A percentile compares a stretch with the other conserved stretches of the same genome.
phyloP scores from a whole-genome alignment of 768 basidiomycete genomes.

The Calocybe gangraenosa region DNA sequence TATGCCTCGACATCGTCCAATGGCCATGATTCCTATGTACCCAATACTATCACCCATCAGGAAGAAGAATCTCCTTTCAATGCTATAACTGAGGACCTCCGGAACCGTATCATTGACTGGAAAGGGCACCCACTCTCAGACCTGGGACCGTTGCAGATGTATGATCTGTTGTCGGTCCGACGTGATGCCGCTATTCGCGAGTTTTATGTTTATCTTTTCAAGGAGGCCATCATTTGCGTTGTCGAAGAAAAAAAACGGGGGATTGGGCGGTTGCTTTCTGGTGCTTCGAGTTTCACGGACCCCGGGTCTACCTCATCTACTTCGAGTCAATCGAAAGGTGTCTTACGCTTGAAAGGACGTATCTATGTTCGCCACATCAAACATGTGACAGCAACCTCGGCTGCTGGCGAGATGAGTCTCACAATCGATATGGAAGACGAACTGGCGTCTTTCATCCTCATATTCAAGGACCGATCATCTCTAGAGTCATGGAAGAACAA shows the following conservation, averaged over 20 bases:
- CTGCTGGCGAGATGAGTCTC: conserved; percentile 81
- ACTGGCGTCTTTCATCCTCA: conserved; percentile 91
- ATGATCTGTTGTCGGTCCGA: conserved; percentile 85
- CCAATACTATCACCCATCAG: conserved; percentile 32
- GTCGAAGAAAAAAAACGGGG: conserved; percentile 91
- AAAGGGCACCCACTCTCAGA: conserved; percentile 90
- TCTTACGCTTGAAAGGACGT: conserved; percentile 87
- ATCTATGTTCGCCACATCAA: conserved; percentile 96
- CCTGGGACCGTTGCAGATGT: conserved; percentile 87
- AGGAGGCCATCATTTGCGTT: conserved; percentile 98
- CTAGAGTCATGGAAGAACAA: conserved; percentile 87
- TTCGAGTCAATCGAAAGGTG: conserved; percentile 50
- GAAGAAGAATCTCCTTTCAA: conserved; percentile 77
- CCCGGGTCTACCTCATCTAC: conserved; percentile 37
- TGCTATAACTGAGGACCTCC: conserved; percentile 84
- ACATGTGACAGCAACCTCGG: conserved; percentile 76
- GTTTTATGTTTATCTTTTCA: conserved; percentile 96
- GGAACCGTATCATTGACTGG: conserved; percentile 92
- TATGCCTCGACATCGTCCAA: conserved; percentile 27
- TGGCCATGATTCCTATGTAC: conserved; percentile 26
- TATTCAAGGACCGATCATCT: conserved; percentile 87
- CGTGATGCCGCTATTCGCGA: conserved; percentile 88
- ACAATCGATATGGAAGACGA: conserved; percentile 99
- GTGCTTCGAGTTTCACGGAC: conserved; percentile 54
- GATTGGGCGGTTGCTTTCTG: conserved; percentile 68